These are phyloP conservation scores for Orbilia brochopaga DNA, from an alignment of 2,329 filamentous ascomycete species.

Conservation along the genomic window DNA sequence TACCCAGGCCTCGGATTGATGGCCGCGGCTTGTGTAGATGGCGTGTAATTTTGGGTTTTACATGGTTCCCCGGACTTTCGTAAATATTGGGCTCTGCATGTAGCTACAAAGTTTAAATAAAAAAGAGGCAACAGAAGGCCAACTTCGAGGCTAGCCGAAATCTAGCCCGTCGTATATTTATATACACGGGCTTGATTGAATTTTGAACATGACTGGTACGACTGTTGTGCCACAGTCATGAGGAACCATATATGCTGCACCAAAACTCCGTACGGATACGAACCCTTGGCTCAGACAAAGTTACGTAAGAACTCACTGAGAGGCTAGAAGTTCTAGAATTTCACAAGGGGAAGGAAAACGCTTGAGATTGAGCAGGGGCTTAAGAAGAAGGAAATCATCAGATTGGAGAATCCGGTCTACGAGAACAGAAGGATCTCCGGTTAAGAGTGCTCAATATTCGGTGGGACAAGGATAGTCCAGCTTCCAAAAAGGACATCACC, in stretches of 20 bases:
- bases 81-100: not conserved
- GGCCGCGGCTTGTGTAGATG: not conserved
- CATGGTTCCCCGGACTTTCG: not conserved
- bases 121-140: not conserved
- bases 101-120: not conserved
- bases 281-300: not conserved
- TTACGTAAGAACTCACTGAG: not conserved
- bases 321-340: not conserved
- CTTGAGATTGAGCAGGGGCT: no score
- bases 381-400: no score
- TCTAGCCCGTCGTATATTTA: no score
- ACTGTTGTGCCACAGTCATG: no score
- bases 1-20: constrained; percentile 3
- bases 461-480: not conserved
- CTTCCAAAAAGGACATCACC: not conserved
- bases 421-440: not conserved
- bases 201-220: no score
- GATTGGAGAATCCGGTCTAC: not conserved
- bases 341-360: no score
- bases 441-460: not conserved
- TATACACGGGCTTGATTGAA: no score
- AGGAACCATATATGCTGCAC: not conserved
- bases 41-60: not conserved
- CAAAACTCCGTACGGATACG: not conserved
- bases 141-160: not conserved